A percentile compares a stretch with the other conserved stretches of the same genome.
phyloP scores from a whole-genome alignment of 2,329 filamentous ascomycete genomes.

The Aspergillus sp. region DNA sequence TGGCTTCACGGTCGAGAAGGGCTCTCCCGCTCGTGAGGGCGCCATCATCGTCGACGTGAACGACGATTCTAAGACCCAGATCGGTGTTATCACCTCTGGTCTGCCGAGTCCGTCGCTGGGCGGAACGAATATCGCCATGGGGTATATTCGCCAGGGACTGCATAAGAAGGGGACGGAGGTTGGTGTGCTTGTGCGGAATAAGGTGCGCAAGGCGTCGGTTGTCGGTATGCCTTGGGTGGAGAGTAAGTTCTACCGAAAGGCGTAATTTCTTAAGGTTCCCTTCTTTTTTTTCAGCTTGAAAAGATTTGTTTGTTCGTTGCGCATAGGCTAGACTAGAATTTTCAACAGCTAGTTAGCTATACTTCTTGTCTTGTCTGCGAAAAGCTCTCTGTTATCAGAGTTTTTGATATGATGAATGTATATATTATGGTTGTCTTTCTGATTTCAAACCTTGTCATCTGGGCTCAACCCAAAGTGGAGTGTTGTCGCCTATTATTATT shows the following conservation, averaged over 20 bases:
- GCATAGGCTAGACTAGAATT: not conserved
- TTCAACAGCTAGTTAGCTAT: not conserved
- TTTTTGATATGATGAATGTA: not conserved
- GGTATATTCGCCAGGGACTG: slow-evolving; percentile 75
- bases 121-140: slow-evolving; percentile 91
- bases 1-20: slow-evolving; percentile 74
- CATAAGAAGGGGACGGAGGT: slow-evolving; percentile 85
- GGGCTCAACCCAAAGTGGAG: not conserved
- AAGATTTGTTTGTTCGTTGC: not conserved
- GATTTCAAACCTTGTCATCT: not conserved
- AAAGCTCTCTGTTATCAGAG: not conserved
- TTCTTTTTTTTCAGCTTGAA: not conserved
- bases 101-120: slow-evolving; percentile 82
- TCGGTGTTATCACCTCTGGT: slow-evolving; percentile 84
- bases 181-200: slow-evolving; percentile 73
- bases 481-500: not conserved
- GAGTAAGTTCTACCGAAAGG: slow-evolving; percentile 66
- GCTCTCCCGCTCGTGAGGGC: slow-evolving; percentile 86
- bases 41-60: slow-evolving; percentile 67
- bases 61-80: slow-evolving; percentile 58
- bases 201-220: slow-evolving; percentile 71
- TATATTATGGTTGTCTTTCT: not conserved
- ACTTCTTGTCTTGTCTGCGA: too few relatives aligned
- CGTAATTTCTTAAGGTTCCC: slow-evolving; percentile 8
- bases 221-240: slow-evolving; percentile 87